Percentiles rank a stretch among this genome's conserved stretches.
Evolutionary conservation across 371 early-diverging fungal species (phyloP).

Genomic region (Coemansia sp.): DNA sequence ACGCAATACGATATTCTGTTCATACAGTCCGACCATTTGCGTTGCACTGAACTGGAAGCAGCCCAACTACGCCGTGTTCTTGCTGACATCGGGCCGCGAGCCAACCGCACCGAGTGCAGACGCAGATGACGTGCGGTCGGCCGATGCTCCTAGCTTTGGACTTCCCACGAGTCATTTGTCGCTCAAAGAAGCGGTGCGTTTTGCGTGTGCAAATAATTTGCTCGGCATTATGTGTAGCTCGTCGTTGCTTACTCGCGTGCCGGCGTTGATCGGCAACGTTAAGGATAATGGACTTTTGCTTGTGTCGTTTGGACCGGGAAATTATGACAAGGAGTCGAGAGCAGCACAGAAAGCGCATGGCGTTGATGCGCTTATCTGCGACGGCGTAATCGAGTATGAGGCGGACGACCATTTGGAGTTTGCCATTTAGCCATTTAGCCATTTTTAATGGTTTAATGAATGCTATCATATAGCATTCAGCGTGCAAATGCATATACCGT

Average conservation of each 20-base stretch:
- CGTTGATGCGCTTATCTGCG: constrained; percentile 74
- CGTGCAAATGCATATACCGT: no score
- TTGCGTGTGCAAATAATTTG: constrained; percentile 73
- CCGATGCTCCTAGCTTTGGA: constrained; percentile 35
- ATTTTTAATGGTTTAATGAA: no score
- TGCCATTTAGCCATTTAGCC: constrained; percentile 13
- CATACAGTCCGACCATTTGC: constrained; percentile 87
- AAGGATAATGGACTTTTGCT: constrained; percentile 88
- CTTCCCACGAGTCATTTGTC: constrained; percentile 37
- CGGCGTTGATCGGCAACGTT: constrained; percentile 78
- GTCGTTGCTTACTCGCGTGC: constrained; percentile 80
- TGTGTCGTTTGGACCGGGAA: constrained; percentile 79
- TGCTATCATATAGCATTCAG: no score
- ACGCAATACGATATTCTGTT: constrained; percentile 77
- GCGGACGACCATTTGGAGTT: constrained; percentile 26
- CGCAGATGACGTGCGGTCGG: constrained; percentile 5
- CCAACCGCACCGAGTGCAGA: constrained; percentile 1
- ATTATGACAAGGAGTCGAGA: constrained; percentile 61
- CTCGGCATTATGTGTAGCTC: constrained; percentile 88
- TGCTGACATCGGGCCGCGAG: constrained; percentile 43
- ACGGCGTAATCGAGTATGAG: constrained; percentile 47
- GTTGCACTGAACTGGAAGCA: constrained; percentile 95
- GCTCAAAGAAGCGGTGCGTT: constrained; percentile 77
- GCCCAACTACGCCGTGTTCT: constrained; percentile 70
- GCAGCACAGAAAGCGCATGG: constrained; percentile 74